Base-by-base conservation (phyloP, 2,329 filamentous ascomycete genomes). In the Colletotrichum chlorophyti region DNA sequence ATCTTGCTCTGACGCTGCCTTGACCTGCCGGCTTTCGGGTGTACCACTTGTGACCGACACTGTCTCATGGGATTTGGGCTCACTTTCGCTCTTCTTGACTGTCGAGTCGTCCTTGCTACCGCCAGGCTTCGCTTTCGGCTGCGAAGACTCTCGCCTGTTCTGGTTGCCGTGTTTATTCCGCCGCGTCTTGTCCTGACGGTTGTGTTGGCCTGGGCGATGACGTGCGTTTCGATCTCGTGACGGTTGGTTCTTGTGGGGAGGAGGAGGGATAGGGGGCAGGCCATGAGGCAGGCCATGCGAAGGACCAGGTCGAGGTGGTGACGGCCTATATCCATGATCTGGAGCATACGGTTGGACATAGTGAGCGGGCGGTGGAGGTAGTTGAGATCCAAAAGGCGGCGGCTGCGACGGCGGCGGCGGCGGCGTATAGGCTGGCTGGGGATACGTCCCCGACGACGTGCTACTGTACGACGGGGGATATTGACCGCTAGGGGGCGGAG, bases 191-290 rank as follows among this genome's bases (percentile, higher is more conserved):
- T 65, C 61, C 14, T 64, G 63, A 42, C 70, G 69, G 55, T 66
- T 69, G 15, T 66, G 65, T 17, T 68, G 65, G 27, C 65, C 65
- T 8, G 72, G 69, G 21, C 69, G 66, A 31, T 69, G 66, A 17
- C 66, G 70, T 40, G 65, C 64, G 11, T 73, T 67, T 8, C 70
- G 68, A 21, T 76, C 72, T 45, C 68, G 65, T 37, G 66, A 70
- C 17, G 69, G 68, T 41, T 67, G 73, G 35, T 68, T 67, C 14
- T 67, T 48, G 3, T 53, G 42, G 6, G 50, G 50, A 8, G 29
- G 17, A 42, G 60, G 58, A 21, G 58, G 52, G 5, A 47, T 47
- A 9, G 52, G 52, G 7, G 51, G 52, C 6, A 49, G 21, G 7
- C 57, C 49, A 21, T 27, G 43, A 4, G 31, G 40, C 11, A 23